A percentile compares a stretch with the other conserved stretches of the same genome.
These are phyloP conservation scores for Neckera pumila DNA, from an alignment of 225 moss, liverwort and hornwort species.

Conservation along the genomic window DNA sequence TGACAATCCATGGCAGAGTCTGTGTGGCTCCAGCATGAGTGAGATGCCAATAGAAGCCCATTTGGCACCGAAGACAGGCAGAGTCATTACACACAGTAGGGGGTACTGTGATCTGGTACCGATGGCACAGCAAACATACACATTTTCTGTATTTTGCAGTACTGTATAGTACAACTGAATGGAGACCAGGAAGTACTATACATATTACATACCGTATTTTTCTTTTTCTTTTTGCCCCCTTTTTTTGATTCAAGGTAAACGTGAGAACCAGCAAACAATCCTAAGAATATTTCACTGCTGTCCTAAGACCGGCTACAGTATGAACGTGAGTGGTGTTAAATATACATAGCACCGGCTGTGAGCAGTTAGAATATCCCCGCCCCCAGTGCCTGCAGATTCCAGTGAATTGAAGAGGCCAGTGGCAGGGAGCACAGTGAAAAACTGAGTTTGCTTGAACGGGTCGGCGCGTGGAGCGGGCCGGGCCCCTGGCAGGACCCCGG, in stretches of 20 bases:
- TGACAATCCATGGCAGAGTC: neutral
- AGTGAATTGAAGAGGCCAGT: conserved; percentile 1
- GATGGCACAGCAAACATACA: neutral
- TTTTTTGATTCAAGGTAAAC: neutral
- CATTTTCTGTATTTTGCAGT: neutral
- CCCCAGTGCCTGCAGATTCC: neutral
- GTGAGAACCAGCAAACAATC: neutral
- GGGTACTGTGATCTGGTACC: neutral
- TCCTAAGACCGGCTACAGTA: neutral
- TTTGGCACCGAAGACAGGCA: neutral
- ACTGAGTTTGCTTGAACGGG: conserved; percentile 1
- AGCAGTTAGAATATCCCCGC: neutral
- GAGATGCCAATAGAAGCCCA: neutral
- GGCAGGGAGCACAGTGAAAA: neutral
- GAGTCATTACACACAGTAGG: neutral
- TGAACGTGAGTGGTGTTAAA: neutral
- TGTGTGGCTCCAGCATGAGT: neutral
- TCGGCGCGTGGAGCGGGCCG: conserved; percentile 15
- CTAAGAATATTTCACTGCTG: neutral
- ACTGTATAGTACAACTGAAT: neutral
- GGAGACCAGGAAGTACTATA: neutral
- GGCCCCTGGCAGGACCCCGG: neutral
- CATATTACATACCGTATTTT: too few species aligned
- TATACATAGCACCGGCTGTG: neutral
- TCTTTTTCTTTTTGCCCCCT: too few species aligned